Percentiles rank a stretch among this genome's conserved stretches.
Evolutionary conservation across 2,329 filamentous ascomycete genomes (phyloP).

Genomic region (Ciborinia camelliae): DNA sequence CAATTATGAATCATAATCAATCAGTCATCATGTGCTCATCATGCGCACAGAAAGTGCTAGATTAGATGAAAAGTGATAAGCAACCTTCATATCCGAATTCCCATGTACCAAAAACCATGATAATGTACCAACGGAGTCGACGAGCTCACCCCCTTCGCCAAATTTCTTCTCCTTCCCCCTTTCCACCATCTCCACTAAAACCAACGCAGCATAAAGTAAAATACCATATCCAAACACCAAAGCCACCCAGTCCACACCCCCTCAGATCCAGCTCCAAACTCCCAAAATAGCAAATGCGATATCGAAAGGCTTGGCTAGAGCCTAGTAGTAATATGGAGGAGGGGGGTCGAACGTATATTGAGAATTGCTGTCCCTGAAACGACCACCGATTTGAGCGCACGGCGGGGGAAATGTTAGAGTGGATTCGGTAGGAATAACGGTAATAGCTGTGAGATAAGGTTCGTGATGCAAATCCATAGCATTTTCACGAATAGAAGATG

Average conservation of each 20-base stretch:
- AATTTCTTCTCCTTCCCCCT: too few species aligned
- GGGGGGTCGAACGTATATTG: background rate
- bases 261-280: background rate
- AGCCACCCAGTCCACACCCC: background rate
- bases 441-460: background rate
- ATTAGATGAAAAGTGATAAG: background rate
- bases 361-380: background rate
- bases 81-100: background rate
- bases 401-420: background rate
- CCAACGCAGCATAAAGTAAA: background rate
- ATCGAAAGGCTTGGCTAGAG: background rate
- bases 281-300: background rate
- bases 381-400: background rate
- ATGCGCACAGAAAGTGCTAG: background rate
- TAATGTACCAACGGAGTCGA: background rate
- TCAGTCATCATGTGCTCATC: background rate
- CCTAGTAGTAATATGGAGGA: background rate
- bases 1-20: background rate
- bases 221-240: background rate
- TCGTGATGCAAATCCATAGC: background rate
- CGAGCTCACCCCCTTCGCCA: too few species aligned
- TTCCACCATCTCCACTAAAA: background rate
- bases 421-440: accelerated
- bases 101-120: background rate
- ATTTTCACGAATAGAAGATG: accelerated